phyloP scores from a whole-genome alignment of 805 yeast species.

The Hanseniaspora taiwanica region DNA sequence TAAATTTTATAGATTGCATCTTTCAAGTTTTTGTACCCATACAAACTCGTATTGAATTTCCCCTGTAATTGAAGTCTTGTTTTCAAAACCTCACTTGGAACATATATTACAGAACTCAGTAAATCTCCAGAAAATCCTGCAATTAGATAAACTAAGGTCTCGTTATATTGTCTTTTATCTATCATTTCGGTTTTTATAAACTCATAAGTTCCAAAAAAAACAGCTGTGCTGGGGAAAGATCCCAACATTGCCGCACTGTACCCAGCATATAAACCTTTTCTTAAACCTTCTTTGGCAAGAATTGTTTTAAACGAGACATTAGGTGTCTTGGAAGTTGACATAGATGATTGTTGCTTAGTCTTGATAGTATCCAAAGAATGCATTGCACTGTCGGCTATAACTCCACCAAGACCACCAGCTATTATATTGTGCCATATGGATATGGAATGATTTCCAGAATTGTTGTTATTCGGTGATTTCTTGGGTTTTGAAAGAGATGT shows the following conservation, averaged over 20 bases:
- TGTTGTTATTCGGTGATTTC: too few species aligned
- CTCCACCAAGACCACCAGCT: constrained; percentile 94
- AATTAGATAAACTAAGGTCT: constrained; percentile 62
- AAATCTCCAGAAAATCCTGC: constrained; percentile 94
- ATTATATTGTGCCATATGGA: constrained; percentile 50
- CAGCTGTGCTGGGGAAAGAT: constrained; percentile 83
- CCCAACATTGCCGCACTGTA: constrained; percentile 87
- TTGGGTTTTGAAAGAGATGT: constrained; percentile 90
- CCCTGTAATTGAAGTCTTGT: constrained; percentile 93
- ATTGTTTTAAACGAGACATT: constrained; percentile 29
- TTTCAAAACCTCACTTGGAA: constrained; percentile 89
- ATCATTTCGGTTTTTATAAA: constrained; percentile 59
- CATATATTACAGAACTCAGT: constrained; percentile 77
- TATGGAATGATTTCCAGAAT: too few species aligned
- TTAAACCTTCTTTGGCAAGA: constrained; percentile 71
- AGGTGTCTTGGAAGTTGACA: not conserved
- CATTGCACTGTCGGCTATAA: constrained; percentile 84
- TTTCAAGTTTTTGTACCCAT: constrained; percentile 75
- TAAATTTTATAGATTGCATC: constrained; percentile 60
- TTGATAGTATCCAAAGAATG: constrained; percentile 94
- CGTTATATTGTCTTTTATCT: constrained; percentile 50
- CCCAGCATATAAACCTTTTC: constrained; percentile 82
- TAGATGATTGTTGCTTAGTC: constrained; percentile 93
- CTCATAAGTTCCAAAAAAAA: constrained; percentile 91
- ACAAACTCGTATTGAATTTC: constrained; percentile 62